Conservation (phyloP, 768 basidiomycete genomes). For the Hypholoma sublateritium region DNA sequence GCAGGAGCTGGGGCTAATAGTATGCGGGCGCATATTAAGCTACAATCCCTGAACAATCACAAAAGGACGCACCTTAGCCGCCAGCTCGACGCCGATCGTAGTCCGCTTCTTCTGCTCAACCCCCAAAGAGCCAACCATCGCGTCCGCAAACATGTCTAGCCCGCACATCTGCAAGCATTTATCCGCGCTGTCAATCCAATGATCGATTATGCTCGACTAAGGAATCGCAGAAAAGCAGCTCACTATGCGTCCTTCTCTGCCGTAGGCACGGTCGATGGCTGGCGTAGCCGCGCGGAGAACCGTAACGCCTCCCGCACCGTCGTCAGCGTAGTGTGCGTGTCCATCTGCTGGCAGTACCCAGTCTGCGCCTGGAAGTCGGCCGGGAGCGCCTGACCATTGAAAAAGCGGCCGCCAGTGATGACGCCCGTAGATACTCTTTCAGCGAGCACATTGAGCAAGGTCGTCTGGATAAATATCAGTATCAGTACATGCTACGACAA, state of each 20-base stretch:
- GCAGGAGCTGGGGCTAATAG: conserved; percentile 70
- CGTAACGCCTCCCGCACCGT: conserved; percentile 82
- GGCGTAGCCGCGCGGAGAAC: conserved; percentile 80
- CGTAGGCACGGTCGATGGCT: conserved; percentile 61
- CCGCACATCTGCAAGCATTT: conserved; percentile 65
- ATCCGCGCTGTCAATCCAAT: conserved; percentile 31
- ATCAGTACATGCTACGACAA: neutral
- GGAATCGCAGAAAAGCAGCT: conserved; percentile 22
- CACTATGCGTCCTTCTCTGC: conserved; percentile 81
- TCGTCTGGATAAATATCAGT: conserved; percentile 40
- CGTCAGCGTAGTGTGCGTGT: conserved; percentile 70
- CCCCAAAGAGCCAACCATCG: conserved; percentile 64
- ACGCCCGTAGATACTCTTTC: conserved; percentile 48
- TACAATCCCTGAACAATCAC: neutral
- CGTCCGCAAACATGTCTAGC: conserved; percentile 58
- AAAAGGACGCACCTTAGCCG: conserved; percentile 64
- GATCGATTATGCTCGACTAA: neutral
- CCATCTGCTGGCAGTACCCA: conserved; percentile 87
- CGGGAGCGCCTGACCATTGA: conserved; percentile 55
- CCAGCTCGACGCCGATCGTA: conserved; percentile 86
- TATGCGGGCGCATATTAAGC: too few species aligned
- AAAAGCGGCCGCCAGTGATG: conserved; percentile 48
- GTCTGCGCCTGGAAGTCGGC: conserved; percentile 66
- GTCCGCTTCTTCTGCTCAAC: conserved; percentile 79
- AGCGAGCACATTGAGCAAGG: conserved; percentile 56